Percentiles rank a stretch among this genome's conserved stretches.
These are phyloP conservation scores for Lactuca saligna DNA, from an alignment of 129 eudicot species.

Conservation along the genomic window DNA sequence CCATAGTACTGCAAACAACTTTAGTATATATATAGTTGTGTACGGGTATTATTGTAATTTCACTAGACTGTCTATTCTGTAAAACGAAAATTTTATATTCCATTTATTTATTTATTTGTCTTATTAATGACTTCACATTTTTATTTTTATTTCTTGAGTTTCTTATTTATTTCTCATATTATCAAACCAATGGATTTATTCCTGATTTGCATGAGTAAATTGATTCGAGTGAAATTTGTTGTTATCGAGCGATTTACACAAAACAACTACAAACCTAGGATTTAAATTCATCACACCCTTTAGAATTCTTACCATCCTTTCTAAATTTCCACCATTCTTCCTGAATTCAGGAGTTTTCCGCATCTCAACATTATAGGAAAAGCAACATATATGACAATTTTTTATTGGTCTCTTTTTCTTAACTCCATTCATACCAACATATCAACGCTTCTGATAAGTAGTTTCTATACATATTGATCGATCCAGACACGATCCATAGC, in stretches of 20 bases:
- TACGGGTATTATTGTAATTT: not conserved
- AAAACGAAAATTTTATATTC: not conserved
- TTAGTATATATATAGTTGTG: not conserved
- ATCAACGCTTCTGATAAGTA: conserved; percentile 20
- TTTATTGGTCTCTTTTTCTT: not conserved
- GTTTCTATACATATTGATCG: not conserved
- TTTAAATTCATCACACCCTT: not conserved
- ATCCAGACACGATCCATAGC: not conserved
- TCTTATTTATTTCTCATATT: not conserved
- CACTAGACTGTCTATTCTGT: not conserved
- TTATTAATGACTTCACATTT: not conserved
- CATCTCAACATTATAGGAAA: conserved; percentile 14
- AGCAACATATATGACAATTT: not conserved
- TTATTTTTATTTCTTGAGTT: not conserved
- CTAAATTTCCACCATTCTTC: not conserved
- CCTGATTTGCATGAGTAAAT: no score
- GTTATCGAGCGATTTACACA: no score
- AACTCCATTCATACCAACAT: not conserved
- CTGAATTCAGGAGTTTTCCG: not conserved
- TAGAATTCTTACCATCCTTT: not conserved
- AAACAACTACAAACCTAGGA: not conserved
- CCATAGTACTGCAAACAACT: not conserved
- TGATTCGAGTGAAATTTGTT: no score
- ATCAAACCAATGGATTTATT: not conserved
- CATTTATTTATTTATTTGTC: not conserved